Base-by-base conservation (phyloP, 1,284 basidiomycete genomes). In the Cutaneotrichosporon sp. region DNA sequence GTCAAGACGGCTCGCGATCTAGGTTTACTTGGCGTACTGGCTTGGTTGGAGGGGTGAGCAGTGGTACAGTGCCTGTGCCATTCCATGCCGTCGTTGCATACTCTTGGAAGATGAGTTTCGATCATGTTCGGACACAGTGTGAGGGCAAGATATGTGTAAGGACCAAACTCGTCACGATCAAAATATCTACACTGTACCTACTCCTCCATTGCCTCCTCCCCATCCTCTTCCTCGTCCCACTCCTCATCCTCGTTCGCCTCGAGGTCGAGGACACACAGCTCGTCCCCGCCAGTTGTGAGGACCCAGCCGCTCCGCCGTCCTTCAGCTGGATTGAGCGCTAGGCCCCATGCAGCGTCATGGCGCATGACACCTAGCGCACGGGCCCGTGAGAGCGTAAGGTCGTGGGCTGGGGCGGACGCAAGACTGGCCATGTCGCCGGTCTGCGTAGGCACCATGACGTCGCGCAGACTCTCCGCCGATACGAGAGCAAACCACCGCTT, bases 231-330 rank as follows among this genome's bases (percentile, higher is more conserved):
- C 31, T 71, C 72, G 13, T 72, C 71, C 21, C 70, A 68, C 18
- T 70, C 71, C 11, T 67, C 72, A 50, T 73, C 75, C 61, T 76
- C 76, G 60, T 76, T 65, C 47, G 63, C 66, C n/a, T 74, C 75
- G 62, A 77, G 67, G 65, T 77, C 76, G 22, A 76, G 65, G 22
- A 76, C 75, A 52, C 70, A 67, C 16, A 76, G 61, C 57, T 70
- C 69, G 8, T 55, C 65, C 2, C 69, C 76, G n/a, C 65, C 69
- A 16, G 66, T 66, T 21, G 65, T 64, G 21, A 71, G 59, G 6
- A 77, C 69, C 60, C 74, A 79, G 7, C 74, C 74, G 0, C 73
- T 64, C 42, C 75, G 60, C 21, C 77, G 63, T 0, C 76, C 76
- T 26, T 65, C 57, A 31, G 73, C 58, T 0, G 75, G 75, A 56